Evolutionary conservation across 2,329 filamentous ascomycete species (phyloP), one percentile per base, ranked within the genome.

Genomic region (Cladosporium velox): DNA sequence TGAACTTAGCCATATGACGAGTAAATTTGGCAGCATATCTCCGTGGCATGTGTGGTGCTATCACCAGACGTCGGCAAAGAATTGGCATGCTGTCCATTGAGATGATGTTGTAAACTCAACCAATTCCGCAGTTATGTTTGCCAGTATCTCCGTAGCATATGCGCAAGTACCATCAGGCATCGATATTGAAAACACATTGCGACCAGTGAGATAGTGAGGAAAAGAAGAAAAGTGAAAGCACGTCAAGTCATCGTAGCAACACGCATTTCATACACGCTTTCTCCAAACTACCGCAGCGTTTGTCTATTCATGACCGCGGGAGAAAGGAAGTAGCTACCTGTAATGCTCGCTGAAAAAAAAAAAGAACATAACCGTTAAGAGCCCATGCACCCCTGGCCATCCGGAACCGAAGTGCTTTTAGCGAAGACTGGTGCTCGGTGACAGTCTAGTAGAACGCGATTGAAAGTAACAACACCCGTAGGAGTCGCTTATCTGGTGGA

Each of bases 401-500:
- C 63, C 63, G 54, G 57, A 64, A 64, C 51, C 66, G 63, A 54
- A 51, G 49, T 66, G 52, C 58, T 65, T 52, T 67, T 70, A 44
- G 51, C 61, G 51, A 38, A 64, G 61, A 64, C 61, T 64, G 61
- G 61, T 64, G 49, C 61, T 55, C 49, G 51, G 35, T 59, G 55
- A 59, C 64, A 65, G 58, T 65, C 64, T 65, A 65, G 55, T 60
- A 28, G 55, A 65, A 59, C 64, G 49, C 54, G 55, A 65, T 59
- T 30, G 57, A 65, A 65, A 60, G 58, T 35, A 54, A 59, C 41
- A 47, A 65, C 64, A 44, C 64, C 64, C 32, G 55, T 41, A 26
- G 44, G 51, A 59, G 47, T 54, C 24, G 55, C 47, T 65, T 77
- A 78, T 66, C 76, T 72, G 71, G 76, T 78, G 62, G 75, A 75